A percentile compares a stretch with the other conserved stretches of the same genome.
Evolutionary conservation across 2,329 filamentous ascomycete species (phyloP).

Genomic region (Fusarium xylarioides): DNA sequence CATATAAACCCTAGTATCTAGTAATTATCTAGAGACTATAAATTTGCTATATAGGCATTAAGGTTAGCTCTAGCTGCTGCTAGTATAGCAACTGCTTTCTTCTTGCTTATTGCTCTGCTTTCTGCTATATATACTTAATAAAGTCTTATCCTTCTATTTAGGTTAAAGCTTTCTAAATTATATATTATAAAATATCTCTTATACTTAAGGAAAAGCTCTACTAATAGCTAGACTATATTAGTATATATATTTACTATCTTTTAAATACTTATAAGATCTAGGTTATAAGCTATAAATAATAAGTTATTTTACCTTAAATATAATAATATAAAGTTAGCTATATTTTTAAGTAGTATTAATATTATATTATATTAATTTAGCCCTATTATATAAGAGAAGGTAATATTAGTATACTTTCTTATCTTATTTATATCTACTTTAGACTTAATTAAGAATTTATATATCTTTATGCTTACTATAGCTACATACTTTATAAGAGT

Average conservation of each 20-base stretch:
- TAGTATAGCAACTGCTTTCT: slow-evolving; percentile 1
- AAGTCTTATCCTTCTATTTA: slow-evolving; percentile 7
- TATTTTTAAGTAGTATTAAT: slow-evolving; percentile 8
- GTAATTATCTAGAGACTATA: slow-evolving; percentile 13
- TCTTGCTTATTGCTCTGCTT: neutral
- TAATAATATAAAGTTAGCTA: slow-evolving; percentile 13
- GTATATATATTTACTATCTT: fast-evolving
- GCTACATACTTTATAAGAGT: neutral
- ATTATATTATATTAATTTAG: neutral
- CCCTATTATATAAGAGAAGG: slow-evolving; percentile 5
- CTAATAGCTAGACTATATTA: neutral
- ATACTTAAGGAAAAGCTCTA: slow-evolving; percentile 1
- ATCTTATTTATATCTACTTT: slow-evolving; percentile 28
- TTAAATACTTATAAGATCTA: neutral
- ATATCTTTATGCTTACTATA: slow-evolving; percentile 7
- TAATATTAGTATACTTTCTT: slow-evolving; percentile 1
- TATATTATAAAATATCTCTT: neutral
- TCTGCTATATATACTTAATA: slow-evolving; percentile 10
- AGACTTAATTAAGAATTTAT: slow-evolving; percentile 21
- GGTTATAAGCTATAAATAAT: neutral
- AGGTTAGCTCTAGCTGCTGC: neutral
- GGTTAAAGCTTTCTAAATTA: slow-evolving; percentile 6
- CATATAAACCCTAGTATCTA: slow-evolving; percentile 1
- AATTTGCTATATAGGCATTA: neutral
- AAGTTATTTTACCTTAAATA: slow-evolving; percentile 14